Base-by-base conservation (phyloP, 2,329 filamentous ascomycete genomes). In the Teratosphaeria destructans region DNA sequence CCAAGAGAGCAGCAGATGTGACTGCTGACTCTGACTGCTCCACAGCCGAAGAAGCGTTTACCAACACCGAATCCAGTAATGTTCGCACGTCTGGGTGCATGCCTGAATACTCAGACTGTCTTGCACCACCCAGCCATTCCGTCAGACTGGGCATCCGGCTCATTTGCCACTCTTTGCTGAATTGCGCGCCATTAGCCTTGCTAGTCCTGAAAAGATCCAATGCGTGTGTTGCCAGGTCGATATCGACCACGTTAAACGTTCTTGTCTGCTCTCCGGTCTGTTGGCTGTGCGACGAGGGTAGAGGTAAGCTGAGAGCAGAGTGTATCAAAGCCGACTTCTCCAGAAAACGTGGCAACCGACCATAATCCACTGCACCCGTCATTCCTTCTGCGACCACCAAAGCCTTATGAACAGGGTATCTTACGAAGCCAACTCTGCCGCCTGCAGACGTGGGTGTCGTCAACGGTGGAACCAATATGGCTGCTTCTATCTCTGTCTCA, bases 321-420 rank as follows among this genome's bases (percentile, higher is more conserved):
- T 81, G 66, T 72, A 78, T 67, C 82, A 81, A 62, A 74, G 75
- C 58, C 8, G 60, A 61, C 34, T 69, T 63, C 2, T 67, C 52
- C 23, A 68, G 62, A 37, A 71, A 67, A 52, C 71, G 68, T 16
- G 71, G 71, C 63, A 78, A 72, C 47, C 72, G 66, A 54, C 76
- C 70, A 72, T 73, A 81, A 1, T 81, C 77, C 5, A 86, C 78
- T 0, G 87, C 83, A 7, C 88, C 90, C 57, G 82, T 76, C 2
- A 95, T 75, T 0, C 90, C 91, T 55, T 89, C 81, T 0, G 85
- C 85, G 8, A 95, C 81, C 10, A 96, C 67, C 16, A 96, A 74
- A 0, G 87, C 84, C 70, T 86, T 89, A 70, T 97, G 93, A 1
- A 96, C 90, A 0, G 93, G 92, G 53, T 90, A 90, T 6, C 85